Evolutionary conservation across 2,329 filamentous ascomycete genomes (phyloP), one percentile per base, ranked within the genome.

Genomic region (Capronia coronata): DNA sequence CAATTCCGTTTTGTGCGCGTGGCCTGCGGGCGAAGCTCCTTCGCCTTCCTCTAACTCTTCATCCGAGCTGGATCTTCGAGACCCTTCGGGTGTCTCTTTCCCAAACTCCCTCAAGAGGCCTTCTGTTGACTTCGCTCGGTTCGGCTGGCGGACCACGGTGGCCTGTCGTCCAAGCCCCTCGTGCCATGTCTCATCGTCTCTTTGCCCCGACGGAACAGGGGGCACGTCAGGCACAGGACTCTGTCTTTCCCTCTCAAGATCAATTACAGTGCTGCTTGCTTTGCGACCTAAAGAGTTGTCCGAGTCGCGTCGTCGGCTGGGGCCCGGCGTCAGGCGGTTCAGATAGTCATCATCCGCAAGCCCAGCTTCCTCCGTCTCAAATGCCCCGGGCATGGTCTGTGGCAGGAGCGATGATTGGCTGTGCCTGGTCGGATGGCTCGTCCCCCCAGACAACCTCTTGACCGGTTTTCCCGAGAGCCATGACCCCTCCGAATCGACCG

Each of bases 401-500:
- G 68, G 68, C 3, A 62, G 58, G 16, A 67, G 63, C 8, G 73
- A 76, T 13, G 69, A 68, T 18, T 69, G 63, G 56, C 73, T 75
- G 41, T 62, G 61, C 72, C 74, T 57, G 74, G 76, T 43, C 67
- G 68, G 56, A 71, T 59, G 58, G 69, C 63, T 48, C 68, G 70
- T 58, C 63, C 69, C 62, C 63, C 68, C 56, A 47, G 71, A 76
- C 49, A 65, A 67, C 38, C 69, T 68, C 65, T 76, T 70, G 59
- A 74, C 66, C 54, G 76, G 74, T 49, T 83, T 82, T 13, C 91
- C 89, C 2, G 89, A 93, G 38, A 98, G 81, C 93, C 93, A 98
- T 0, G 90, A 96, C 3, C 80, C 93, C 70, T 98, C 93, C 0
- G 90, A 96, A 63, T 96, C 93, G 51, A 97, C 87, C 0, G 90